phyloP scores from a whole-genome alignment of 225 moss, liverwort and hornwort genomes.

The Climacium dendroides region DNA sequence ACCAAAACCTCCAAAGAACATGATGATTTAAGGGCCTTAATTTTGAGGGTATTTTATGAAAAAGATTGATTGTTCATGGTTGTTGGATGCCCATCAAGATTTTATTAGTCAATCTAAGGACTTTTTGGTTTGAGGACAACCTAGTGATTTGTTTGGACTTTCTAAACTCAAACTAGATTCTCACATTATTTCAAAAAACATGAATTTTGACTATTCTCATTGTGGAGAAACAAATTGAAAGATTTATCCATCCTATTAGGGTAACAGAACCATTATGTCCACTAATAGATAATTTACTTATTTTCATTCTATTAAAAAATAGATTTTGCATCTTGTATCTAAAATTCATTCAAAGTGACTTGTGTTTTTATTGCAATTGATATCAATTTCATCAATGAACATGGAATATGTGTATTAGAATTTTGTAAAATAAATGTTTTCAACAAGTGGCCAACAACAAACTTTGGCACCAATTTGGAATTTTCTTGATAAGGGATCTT shows the following conservation, averaged over 20 bases:
- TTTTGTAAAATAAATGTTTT: background rate
- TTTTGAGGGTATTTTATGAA: background rate
- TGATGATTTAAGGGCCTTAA: background rate
- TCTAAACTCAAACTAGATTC: background rate
- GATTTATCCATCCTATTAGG: too few species aligned
- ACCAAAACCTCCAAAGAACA: background rate
- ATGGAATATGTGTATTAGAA: background rate
- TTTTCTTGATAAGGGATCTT: too few species aligned
- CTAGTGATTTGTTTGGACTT: background rate
- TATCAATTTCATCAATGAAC: background rate
- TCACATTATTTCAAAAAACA: background rate
- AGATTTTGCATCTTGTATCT: background rate
- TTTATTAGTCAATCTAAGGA: background rate
- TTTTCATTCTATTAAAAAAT: background rate
- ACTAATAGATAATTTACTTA: background rate
- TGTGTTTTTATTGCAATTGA: too few species aligned
- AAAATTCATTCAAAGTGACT: background rate
- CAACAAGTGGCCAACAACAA: accelerated
- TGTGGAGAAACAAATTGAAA: background rate
- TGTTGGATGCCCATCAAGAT: background rate
- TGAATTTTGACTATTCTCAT: background rate
- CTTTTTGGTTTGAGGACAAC: accelerated
- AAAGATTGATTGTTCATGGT: background rate
- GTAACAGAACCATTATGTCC: background rate
- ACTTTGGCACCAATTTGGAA: background rate